Base-by-base conservation (phyloP, 2,329 filamentous ascomycete species). In the Sporothrix dimorphospora region DNA sequence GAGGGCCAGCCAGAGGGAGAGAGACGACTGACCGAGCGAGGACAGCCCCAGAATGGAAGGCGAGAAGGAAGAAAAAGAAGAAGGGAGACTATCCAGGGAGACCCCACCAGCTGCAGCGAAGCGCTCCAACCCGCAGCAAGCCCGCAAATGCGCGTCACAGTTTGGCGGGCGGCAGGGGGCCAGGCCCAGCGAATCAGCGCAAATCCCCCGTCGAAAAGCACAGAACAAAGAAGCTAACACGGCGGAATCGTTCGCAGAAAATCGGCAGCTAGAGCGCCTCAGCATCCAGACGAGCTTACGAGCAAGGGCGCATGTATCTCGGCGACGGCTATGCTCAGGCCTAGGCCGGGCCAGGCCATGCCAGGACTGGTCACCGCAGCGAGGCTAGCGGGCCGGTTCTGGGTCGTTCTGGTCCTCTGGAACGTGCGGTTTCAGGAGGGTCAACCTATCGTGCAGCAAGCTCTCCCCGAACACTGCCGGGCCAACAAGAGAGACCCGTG, bases 91-190 rank as follows among this genome's bases (percentile, higher is more conserved):
- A 24, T 0, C 57, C 40, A 16, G 16, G 57, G n/a, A 45, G 55
- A 21, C 55, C 55, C 30, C 38, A 63, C 24, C 59, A 38, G 34
- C 34, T n/a, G 57, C 30, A 40, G 27, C 19, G 12, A n/a, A 12
- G 27, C 34, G 8, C 55, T n/a, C 14, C 38, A 63, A 12, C n/a
- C 34, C 38, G 38, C 53, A 57, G 49, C 12, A n/a, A 8, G 49
- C n/a, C 21, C n/a, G 49, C 53, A 57, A 45, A 65, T 65, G 59
- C 59, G n/a, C 59, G 38, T 45, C 59, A 65, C 38, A 45, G 21
- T 40, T 40, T 21, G 30, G 34, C 6, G 30, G 30, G 30, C 16
- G 57, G 34, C 57, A 63, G 12, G 19, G 34, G 57, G 27, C n/a
- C 57, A 42, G n/a, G 24, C 59, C 38, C 59, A 45, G 38, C 59